These are phyloP conservation scores for Colletotrichum tamarilloi DNA, from an alignment of 2,329 filamentous ascomycete species.

Conservation along the genomic window DNA sequence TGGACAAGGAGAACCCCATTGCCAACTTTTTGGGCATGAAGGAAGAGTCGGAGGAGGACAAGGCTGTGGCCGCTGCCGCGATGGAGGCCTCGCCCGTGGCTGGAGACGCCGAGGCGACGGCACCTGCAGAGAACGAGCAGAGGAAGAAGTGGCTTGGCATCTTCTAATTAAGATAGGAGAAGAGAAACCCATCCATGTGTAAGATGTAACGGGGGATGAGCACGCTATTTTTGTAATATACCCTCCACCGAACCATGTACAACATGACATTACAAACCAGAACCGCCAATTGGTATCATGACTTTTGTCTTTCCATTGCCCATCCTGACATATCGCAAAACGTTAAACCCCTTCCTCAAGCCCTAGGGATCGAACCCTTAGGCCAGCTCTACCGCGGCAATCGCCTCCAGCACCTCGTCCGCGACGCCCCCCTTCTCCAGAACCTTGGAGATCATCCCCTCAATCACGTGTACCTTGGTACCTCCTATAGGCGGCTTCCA, in stretches of 20 bases:
- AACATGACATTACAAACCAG: conserved; percentile 19
- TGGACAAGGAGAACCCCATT: conserved; percentile 73
- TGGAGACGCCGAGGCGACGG: not conserved
- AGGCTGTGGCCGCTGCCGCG: conserved; percentile 45
- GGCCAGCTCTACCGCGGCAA: conserved; percentile 79
- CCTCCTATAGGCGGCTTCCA: conserved; percentile 90
- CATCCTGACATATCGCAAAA: conserved; percentile 15
- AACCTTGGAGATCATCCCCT: conserved; percentile 80
- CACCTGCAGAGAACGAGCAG: conserved; percentile 33
- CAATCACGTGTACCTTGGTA: conserved; percentile 78
- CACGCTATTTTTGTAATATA: conserved; percentile 24
- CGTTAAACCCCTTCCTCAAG: not conserved
- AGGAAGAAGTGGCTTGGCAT: conserved; percentile 88
- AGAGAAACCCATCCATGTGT: not conserved
- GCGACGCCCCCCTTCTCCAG: conserved; percentile 83
- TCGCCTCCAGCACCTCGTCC: conserved; percentile 84
- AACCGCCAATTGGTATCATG: conserved; percentile 32
- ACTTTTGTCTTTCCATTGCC: conserved; percentile 19
- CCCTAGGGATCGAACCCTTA: conserved; percentile 47
- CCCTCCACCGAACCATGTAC: conserved; percentile 31
- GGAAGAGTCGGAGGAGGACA: conserved; percentile 46
- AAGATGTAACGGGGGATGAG: not conserved
- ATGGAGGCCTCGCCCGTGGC: conserved; percentile 37
- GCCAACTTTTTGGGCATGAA: conserved; percentile 54
- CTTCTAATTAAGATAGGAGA: conserved; percentile 63